Conservation (phyloP, 1,139 yeast species). For the Candida sanyaensis region DNA sequence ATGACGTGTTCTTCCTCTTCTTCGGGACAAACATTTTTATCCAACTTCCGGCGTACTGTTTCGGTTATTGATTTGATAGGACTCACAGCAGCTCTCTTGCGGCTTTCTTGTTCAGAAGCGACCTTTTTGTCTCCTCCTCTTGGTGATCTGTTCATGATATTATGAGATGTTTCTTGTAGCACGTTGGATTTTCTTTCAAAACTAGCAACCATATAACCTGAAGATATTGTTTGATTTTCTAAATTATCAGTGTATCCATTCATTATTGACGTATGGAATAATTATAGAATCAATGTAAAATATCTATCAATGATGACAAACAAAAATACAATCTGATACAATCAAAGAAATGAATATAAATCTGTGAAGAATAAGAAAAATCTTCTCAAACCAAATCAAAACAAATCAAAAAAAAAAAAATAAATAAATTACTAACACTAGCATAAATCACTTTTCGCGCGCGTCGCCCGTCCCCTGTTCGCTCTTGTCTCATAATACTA, state of each 20-base stretch:
- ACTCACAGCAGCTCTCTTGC: slow-evolving; percentile 7
- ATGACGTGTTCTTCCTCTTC: background rate
- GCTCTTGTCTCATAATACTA: too few relatives aligned
- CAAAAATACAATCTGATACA: background rate
- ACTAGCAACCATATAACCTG: background rate
- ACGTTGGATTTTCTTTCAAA: slow-evolving; percentile 5
- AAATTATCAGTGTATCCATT: background rate
- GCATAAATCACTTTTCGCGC: too few relatives aligned
- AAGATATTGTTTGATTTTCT: background rate
- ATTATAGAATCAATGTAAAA: too few relatives aligned
- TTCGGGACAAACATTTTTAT: background rate
- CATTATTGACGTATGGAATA: too few relatives aligned
- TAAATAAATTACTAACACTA: background rate
- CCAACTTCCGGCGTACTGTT: slow-evolving; percentile 6
- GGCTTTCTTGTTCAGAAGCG: background rate
- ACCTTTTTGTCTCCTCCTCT: background rate
- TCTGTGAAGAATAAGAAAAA: background rate
- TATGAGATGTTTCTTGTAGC: slow-evolving; percentile 11
- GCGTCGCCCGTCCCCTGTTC: too few relatives aligned
- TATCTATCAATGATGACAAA: background rate
- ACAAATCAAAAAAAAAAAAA: background rate
- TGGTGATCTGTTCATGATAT: slow-evolving; percentile 6
- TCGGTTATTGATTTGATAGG: slow-evolving; percentile 5
- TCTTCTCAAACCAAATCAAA: background rate
- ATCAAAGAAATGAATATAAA: background rate